Evolutionary conservation across 257 asterid genomes (phyloP), one percentile per base, ranked within the genome.

Genomic region (Solanum acaule): DNA sequence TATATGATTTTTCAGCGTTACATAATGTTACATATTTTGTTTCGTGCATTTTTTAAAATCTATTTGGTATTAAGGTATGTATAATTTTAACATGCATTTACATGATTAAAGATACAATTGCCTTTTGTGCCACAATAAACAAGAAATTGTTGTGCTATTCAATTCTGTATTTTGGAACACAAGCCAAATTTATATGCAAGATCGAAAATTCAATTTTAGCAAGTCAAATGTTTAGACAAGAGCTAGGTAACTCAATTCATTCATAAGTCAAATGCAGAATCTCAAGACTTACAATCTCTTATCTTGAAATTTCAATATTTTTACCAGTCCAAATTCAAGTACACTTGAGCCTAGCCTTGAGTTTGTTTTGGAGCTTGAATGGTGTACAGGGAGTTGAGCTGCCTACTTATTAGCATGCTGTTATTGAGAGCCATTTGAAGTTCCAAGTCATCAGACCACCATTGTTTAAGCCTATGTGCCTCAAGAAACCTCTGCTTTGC

Each of bases 371-470:
- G 75, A 77, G 93, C 23, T 4, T 95, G 92, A 71, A 88, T 86
- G 88, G 92, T 90, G 87, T 94, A 93, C 90, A 95, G 78, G 6
- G 96, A 92, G 90, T 92, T 93, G 37, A 95, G 92, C 94, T 95
- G 95, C 88, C 94, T 87, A 65, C 94, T 92, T 73, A 94, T 94
- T 90, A 95, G 75, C 91, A 92, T 94, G 84, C 98, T 95, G 49
- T 90, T 92, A 79, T 90, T 92, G 2, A 93, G 79, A 5, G 96
- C 98, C 93, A 87, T 88, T 88, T 92, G 94, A 63, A 95, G 73
- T 67, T 95, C 96, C 94, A 95, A 90, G 27, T 93, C 96, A 81
- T 95, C 98, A 6, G 96, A 92, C 98, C 98, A 95, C 98, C 98
- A 95, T 75, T 95, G 98, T 89, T 95, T 94, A 88, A 95, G 88